Percentiles rank a stretch among this genome's conserved stretches.
These are phyloP conservation scores for Capsella rubella DNA, from an alignment of 441 rosid genomes.

Conservation along the genomic window DNA sequence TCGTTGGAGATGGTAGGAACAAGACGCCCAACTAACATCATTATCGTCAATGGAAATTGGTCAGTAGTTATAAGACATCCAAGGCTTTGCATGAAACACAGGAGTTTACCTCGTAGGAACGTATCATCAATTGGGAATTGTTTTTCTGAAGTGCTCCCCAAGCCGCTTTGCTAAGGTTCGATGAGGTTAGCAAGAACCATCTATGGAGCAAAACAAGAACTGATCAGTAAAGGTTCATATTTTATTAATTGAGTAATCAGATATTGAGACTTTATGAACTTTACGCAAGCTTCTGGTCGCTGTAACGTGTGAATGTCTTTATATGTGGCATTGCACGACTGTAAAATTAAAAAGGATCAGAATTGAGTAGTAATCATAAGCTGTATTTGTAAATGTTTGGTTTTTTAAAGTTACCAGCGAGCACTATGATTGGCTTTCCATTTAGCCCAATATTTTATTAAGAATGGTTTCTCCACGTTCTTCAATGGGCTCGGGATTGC, in stretches of 20 bases:
- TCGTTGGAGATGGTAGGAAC: constrained; percentile 60
- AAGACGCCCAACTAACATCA: constrained; percentile 77
- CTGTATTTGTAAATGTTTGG: background rate
- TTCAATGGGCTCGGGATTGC: constrained; percentile 89
- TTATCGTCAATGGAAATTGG: background rate
- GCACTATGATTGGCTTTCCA: constrained; percentile 91
- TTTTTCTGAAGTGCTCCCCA: constrained; percentile 98
- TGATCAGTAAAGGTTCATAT: constrained; percentile 28
- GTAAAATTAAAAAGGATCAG: constrained; percentile 43
- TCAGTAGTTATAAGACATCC: constrained; percentile 7
- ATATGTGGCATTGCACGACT: constrained; percentile 97
- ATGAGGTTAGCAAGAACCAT: constrained; percentile 89
- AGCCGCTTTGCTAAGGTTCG: constrained; percentile 97
- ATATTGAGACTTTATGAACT: constrained; percentile 40
- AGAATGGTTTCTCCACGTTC: constrained; percentile 84
- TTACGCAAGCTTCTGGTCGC: constrained; percentile 87
- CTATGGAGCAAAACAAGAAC: constrained; percentile 48
- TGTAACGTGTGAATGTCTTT: constrained; percentile 87
- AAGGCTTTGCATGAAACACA: background rate
- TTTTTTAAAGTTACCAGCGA: constrained; percentile 56
- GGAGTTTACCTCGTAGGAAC: constrained; percentile 83
- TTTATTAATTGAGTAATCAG: background rate
- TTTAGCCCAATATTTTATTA: constrained; percentile 91
- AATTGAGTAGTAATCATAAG: constrained; percentile 28
- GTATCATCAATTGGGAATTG: constrained; percentile 91